Evolutionary conservation across 2,329 filamentous ascomycete genomes (phyloP), one percentile per base, ranked within the genome.

Genomic region (Ploettnerulaceae sp.): DNA sequence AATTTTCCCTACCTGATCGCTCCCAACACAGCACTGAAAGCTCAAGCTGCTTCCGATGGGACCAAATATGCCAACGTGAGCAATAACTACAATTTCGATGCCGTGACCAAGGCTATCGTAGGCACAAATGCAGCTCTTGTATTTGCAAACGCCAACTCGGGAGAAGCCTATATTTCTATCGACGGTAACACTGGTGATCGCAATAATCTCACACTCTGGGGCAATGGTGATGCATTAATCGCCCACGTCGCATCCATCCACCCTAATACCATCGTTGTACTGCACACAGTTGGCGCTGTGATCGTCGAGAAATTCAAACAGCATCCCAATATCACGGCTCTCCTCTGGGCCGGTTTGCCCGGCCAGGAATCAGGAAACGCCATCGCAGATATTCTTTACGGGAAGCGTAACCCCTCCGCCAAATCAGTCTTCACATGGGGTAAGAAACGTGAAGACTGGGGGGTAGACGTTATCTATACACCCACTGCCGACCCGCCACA

Each of bases 131-230:
- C 84, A 1, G 74, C 90, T 54, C 75, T 97, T 26, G 89, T 96
- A 7, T 97, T 97, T 59, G 90, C 85, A 57, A 95, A 95, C 57
- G 82, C 90, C 9, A 76, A 90, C 63, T 77, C 82, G 2, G 91
- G 91, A 37, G 93, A 97, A 67, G 89, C 84, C 5, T 96, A 79
- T 67, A 88, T 97, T 61, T 76, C 71, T 9, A 78, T 94, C 1
- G 90, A 90, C 51, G 83, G 79, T 43, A 96, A 96, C 64, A 70
- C 74, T 49, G 91, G 93, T 48, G 91, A 97, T 66, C 82, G 91
- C 43, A 93, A 90, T 62, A 96, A 98, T 68, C 72, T 98, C 25
- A 95, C 89, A 0, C 72, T 95, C 0, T 97, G 91, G 91, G 75
- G 82, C 51, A 77, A 82, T 50, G 90, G 87, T 24, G 89, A 97